Percentiles rank a stretch among this genome's conserved stretches.
Evolutionary conservation across 2,329 filamentous ascomycete species (phyloP).

Genomic region (Colletotrichum neosansevieriae): DNA sequence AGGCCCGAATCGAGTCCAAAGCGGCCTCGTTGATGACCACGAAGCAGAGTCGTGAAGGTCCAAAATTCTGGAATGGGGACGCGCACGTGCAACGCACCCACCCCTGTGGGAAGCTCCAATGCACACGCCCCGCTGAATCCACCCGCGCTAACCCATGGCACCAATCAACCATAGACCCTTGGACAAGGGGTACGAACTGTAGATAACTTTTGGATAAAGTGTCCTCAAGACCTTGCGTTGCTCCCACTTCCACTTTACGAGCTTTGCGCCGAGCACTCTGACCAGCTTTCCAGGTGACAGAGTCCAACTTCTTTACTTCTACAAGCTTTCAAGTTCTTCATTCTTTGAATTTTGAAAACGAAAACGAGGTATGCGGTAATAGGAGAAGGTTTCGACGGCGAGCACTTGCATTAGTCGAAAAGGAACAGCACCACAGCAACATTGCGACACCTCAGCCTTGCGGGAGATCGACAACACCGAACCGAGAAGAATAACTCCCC

Average conservation of each 20-base stretch:
- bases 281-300: slow-evolving; percentile 28
- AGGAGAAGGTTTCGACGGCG: slow-evolving; percentile 19
- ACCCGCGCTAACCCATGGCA: slow-evolving; percentile 27
- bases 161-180: slow-evolving; percentile 39
- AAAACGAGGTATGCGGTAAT: slow-evolving; percentile 36
- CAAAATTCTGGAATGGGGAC: not conserved
- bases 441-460: slow-evolving; percentile 9
- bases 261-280: slow-evolving; percentile 32
- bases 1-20: too few species aligned
- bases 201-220: slow-evolving; percentile 42
- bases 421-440: slow-evolving; percentile 3
- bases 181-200: slow-evolving; percentile 35
- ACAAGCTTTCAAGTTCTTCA: not conserved
- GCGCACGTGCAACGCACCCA: not conserved
- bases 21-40: too few species aligned
- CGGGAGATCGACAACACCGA: not conserved
- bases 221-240: slow-evolving; percentile 37
- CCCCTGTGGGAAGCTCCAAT: slow-evolving; percentile 32
- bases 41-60: too few species aligned
- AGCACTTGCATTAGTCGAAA: slow-evolving; percentile 38
- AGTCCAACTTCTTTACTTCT: not conserved
- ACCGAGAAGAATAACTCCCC: not conserved
- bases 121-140: slow-evolving; percentile 21
- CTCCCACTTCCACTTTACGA: slow-evolving; percentile 25
- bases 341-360: not conserved